Evolutionary conservation across 2,329 filamentous ascomycete genomes (phyloP).

Genomic region (Chaetomium olivaceum): DNA sequence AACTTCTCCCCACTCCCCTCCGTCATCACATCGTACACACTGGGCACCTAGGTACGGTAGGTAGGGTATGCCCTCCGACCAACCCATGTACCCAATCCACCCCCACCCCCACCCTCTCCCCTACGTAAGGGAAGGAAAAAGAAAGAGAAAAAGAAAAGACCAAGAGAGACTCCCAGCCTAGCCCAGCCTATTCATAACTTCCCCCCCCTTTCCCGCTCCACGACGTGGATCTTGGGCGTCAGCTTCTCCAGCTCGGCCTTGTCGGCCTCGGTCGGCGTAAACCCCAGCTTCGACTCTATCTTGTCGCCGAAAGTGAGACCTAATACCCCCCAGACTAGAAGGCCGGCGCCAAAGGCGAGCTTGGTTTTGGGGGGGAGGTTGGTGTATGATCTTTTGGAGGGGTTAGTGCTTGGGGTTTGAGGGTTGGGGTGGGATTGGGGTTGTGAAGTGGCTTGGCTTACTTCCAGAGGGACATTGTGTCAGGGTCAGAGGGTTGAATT

Average conservation of each 20-base stretch:
- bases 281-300: constrained; percentile 71
- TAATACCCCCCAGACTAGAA: constrained; percentile 73
- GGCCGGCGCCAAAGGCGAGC: constrained; percentile 67
- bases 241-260: constrained; percentile 63
- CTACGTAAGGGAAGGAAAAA: no score
- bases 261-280: constrained; percentile 72
- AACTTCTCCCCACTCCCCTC: no score
- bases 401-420: not conserved
- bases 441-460: constrained; percentile 16
- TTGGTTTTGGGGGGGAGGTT: constrained; percentile 70
- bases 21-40: not conserved
- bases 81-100: no score
- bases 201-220: constrained; percentile 37
- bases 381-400: constrained; percentile 60
- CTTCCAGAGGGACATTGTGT: constrained; percentile 37
- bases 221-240: constrained; percentile 61
- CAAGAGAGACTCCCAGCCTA: not conserved
- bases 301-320: constrained; percentile 74
- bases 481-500: not conserved
- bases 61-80: no score
- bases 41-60: no score
- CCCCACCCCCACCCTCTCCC: no score
- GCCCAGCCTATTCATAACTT: not conserved
- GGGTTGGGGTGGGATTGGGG: not conserved
- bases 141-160: no score